Percentiles rank a stretch among this genome's conserved stretches.
Conservation (phyloP, 108 stramenopile species). For the Skeletonema menzelii region DNA sequence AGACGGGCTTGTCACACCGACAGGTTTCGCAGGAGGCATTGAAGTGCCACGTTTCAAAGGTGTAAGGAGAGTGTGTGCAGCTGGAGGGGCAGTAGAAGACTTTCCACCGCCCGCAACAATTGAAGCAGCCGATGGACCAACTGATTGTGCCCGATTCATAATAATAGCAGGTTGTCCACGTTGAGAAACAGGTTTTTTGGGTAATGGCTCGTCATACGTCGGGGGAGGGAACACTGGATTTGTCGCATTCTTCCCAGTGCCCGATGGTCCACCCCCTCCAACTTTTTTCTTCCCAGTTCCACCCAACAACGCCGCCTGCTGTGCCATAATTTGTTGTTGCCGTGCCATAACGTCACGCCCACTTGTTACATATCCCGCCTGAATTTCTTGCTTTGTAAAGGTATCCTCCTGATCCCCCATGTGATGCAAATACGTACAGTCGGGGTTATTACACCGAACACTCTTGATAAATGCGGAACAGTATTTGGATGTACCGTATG, state of each 20-base stretch:
- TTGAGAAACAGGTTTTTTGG: constrained; percentile 38
- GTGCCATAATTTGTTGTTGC: constrained; percentile 84
- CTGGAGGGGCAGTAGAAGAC: constrained; percentile 26
- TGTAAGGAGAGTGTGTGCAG: constrained; percentile 74
- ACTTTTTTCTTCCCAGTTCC: constrained; percentile 52
- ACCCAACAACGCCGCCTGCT: constrained; percentile 59
- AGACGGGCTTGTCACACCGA: constrained; percentile 18
- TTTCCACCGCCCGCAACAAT: constrained; percentile 72
- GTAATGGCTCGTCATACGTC: constrained; percentile 78
- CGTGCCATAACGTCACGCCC: constrained; percentile 85
- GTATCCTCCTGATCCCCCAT: constrained; percentile 96
- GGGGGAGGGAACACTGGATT: constrained; percentile 86
- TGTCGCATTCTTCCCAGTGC: constrained; percentile 68
- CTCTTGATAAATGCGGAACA: constrained; percentile 97
- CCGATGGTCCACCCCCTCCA: constrained; percentile 87
- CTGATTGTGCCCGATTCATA: constrained; percentile 7
- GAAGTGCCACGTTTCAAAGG: constrained; percentile 66
- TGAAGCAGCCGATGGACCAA: constrained; percentile 62
- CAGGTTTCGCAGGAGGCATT: constrained; percentile 30
- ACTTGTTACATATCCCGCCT: constrained; percentile 90
- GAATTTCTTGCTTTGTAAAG: constrained; percentile 92
- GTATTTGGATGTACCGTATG: constrained; percentile 99
- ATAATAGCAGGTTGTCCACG: constrained; percentile 23
- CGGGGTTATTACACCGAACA: constrained; percentile 97
- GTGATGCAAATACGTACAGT: constrained; percentile 96